phyloP scores from a whole-genome alignment of 1,284 basidiomycete species.

The Ceratobasidium sp. region DNA sequence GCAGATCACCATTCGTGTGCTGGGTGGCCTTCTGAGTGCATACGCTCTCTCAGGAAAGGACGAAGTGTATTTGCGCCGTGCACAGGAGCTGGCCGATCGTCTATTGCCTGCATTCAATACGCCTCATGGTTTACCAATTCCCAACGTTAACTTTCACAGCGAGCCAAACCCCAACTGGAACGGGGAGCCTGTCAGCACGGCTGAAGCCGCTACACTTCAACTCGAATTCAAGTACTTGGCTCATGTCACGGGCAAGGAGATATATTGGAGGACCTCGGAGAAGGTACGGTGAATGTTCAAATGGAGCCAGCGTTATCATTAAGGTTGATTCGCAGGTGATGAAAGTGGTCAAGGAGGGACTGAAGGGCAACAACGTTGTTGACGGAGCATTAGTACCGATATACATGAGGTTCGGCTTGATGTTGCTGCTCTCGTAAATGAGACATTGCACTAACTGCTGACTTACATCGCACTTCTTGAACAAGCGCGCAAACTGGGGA shows the following conservation, averaged over 20 bases:
- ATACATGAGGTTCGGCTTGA: constrained; percentile 27
- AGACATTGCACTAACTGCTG: no score
- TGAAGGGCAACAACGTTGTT: constrained; percentile 38
- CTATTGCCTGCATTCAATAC: constrained; percentile 88
- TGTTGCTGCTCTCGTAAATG: no score
- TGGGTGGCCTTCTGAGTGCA: constrained; percentile 86
- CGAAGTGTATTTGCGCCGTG: constrained; percentile 74
- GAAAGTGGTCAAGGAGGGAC: constrained; percentile 67
- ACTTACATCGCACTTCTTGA: background rate
- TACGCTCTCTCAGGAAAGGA: constrained; percentile 76
- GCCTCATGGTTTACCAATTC: constrained; percentile 81
- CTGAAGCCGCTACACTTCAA: constrained; percentile 86
- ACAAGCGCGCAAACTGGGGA: constrained; percentile 70
- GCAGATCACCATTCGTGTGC: constrained; percentile 81
- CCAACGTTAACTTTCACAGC: constrained; percentile 79
- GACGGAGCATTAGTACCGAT: constrained; percentile 37
- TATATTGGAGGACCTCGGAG: constrained; percentile 87
- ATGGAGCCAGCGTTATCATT: background rate
- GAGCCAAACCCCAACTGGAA: constrained; percentile 73
- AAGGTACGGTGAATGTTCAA: constrained; percentile 59
- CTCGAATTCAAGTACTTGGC: constrained; percentile 93
- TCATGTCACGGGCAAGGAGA: constrained; percentile 76
- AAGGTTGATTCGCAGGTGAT: constrained; percentile 67
- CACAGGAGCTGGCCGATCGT: constrained; percentile 83
- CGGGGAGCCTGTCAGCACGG: constrained; percentile 76